Percentiles rank a stretch among this genome's conserved stretches.
phyloP scores from a whole-genome alignment of 305 asterid species.

The Fraxinus floribunda region DNA sequence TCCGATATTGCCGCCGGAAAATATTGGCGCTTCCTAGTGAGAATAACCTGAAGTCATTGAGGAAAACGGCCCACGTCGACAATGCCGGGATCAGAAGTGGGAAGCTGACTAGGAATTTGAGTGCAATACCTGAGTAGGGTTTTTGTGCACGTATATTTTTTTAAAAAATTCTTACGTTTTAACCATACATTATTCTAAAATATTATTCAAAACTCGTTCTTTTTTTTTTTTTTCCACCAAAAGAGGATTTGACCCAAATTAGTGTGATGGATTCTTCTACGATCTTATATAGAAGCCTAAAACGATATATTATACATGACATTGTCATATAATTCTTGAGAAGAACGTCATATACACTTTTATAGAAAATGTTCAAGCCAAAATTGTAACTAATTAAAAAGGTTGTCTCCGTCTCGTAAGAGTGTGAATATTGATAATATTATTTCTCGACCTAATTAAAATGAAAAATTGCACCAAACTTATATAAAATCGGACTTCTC shows the following conservation, averaged over 20 bases:
- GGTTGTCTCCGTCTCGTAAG: background rate
- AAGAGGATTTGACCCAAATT: too few relatives aligned
- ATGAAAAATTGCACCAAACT: conserved; percentile 17
- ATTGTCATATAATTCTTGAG: too few relatives aligned
- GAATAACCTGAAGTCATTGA: background rate
- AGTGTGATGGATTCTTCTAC: too few relatives aligned
- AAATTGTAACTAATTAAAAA: background rate
- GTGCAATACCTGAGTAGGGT: conserved; percentile 46
- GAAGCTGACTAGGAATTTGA: conserved; percentile 36
- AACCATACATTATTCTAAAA: too few relatives aligned
- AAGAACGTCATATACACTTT: too few relatives aligned
- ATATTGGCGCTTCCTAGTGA: conserved; percentile 25
- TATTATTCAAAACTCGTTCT: too few relatives aligned
- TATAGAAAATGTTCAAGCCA: background rate
- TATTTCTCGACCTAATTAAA: too few relatives aligned
- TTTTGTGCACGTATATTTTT: too few relatives aligned
- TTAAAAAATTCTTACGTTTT: too few relatives aligned
- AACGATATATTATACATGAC: too few relatives aligned
- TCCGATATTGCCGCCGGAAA: conserved; percentile 39
- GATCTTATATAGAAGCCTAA: too few relatives aligned
- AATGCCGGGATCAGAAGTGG: conserved; percentile 23
- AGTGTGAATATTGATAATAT: background rate
- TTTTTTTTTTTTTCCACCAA: too few relatives aligned
- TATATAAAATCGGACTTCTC: background rate
- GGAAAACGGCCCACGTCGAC: conserved; percentile 13